These are phyloP conservation scores for Pythium plurisporium DNA, from an alignment of 352 stramenopile species.

Conservation along the genomic window DNA sequence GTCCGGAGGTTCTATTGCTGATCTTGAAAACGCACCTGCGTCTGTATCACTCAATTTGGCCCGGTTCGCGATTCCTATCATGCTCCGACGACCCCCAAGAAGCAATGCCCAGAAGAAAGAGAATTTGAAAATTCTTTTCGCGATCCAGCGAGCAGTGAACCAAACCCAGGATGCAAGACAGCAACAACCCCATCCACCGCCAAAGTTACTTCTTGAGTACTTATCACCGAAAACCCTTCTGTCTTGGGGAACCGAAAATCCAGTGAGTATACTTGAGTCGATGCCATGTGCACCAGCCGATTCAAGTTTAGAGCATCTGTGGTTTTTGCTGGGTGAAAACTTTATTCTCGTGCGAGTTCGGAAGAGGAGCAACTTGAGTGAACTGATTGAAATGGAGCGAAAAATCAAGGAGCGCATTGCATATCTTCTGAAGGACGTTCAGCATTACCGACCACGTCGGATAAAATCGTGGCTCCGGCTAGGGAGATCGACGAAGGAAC, in stretches of 20 bases:
- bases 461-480: slow-evolving; percentile 66
- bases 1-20: slow-evolving; percentile 19
- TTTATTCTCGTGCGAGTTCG: slow-evolving; percentile 58
- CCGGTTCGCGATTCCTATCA: slow-evolving; percentile 54
- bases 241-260: slow-evolving; percentile 20
- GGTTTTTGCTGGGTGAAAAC: slow-evolving; percentile 72
- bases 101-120: slow-evolving; percentile 76
- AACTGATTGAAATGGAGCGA: slow-evolving; percentile 58
- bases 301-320: slow-evolving; percentile 45
- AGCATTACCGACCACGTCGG: slow-evolving; percentile 53
- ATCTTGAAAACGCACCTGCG: slow-evolving; percentile 6
- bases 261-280: slow-evolving; percentile 7
- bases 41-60: slow-evolving; percentile 30
- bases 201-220: slow-evolving; percentile 28
- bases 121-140: slow-evolving; percentile 56
- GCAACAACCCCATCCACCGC: neutral
- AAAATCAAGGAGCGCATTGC: slow-evolving; percentile 50
- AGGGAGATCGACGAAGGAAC: slow-evolving; percentile 61
- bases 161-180: slow-evolving; percentile 1
- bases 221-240: slow-evolving; percentile 36
- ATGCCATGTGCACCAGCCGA: neutral
- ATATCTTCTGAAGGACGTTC: slow-evolving; percentile 56
- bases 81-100: slow-evolving; percentile 48
- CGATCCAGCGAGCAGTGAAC: slow-evolving; percentile 41
- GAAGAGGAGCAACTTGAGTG: slow-evolving; percentile 47